Base-by-base conservation (phyloP, 352 stramenopile genomes). In the Phytophthora nicotianae region DNA sequence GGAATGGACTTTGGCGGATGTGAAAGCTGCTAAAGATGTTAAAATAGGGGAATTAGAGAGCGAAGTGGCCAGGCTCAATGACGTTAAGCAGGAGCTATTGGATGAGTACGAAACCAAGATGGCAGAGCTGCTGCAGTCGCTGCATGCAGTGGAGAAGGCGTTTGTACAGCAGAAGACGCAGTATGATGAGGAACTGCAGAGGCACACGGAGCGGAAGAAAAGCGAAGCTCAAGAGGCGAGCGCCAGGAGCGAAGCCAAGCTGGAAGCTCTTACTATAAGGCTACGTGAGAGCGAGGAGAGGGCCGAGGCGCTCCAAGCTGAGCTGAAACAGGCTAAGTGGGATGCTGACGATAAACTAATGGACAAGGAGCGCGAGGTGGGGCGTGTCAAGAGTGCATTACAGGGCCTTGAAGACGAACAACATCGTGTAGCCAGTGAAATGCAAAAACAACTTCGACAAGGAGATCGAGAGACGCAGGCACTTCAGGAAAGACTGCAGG, bases 31-130 rank as follows among this genome's bases (percentile, higher is more conserved):
- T 1, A 92, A 89, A 46, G 83, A 91, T 10, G 68, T 78, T 0
- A 81, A 83, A 58, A 83, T 96, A 27, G 40, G 48, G 0, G 78
- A 90, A n/a, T 54, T 96, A 1, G 86, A 95, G 50, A 48, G 49
- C 13, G 80, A 91, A 45, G 71, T 83, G 17, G 43, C 54, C 0
- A 76, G 77, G 37, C 43, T 95, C 4, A 77, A 90, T 43, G 72
- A 91, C 5, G 69, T 89, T 0, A 95, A 95, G 54, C 86, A 95
- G 43, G 68, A 78, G 24, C 58, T 96, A 19, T 53, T 95, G 45
- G 86, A 94, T 56, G 86, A 96, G 65, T 93, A 95, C 56, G 88
- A 96, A 58, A 70, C 55, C 10, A 95, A 95, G 58, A 94, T 95
- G 83, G 83, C 82, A 7, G 88, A 96, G 58, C 50, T 94, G 13